Base-by-base conservation (phyloP, 1,284 basidiomycete species). In the Moesziomyces aphidis region DNA sequence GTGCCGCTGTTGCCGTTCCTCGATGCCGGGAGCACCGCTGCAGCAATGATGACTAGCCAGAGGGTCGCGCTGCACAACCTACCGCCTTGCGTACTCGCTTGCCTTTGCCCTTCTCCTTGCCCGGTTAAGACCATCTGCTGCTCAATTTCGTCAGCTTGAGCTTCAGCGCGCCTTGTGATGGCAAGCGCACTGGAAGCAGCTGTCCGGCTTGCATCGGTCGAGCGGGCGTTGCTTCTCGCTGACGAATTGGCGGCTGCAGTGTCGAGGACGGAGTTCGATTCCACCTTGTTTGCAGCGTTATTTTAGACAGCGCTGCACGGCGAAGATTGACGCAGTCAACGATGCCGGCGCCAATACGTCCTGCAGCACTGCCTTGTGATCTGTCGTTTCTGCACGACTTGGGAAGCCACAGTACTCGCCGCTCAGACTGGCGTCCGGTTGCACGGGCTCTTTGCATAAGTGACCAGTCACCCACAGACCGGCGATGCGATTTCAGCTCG, bases 291-390 rank as follows among this genome's bases (percentile, higher is more conserved):
- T 42, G 39, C 39, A 42, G 39, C 39, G 39, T 42, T 42, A 42
- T 42, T 19, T 19, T 19, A 15, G 17, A 42, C 17, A 17, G 19
- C 19, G 39, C 39, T 42, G 39, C 39, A 19, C 39, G 6, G 17
- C 15, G n/a, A 19, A 13, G 13, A 34, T 34, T 11, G 17, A 42
- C 13, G 26, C 26, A 28, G 26, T 28, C 26, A 28, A 28, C 6
- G 26, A 28, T 28, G 26, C 26, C 26, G 39, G 39, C 39, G 6
- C 17, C 19, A 42, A 42, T 15, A 7, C 5, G 53, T 22, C 31
- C 48, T 56, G 22, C 36, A 47, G 50, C 50, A 59, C 57, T 44
- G 44, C 50, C 34, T 52, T 46, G 44, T 59, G 50, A 59, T 59
- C 47, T 47, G 44, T 52, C 57, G 19, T 47, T 47, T 52, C 13